Conservation (phyloP, 164 flowering plant species). For the Platanus orientalis region DNA sequence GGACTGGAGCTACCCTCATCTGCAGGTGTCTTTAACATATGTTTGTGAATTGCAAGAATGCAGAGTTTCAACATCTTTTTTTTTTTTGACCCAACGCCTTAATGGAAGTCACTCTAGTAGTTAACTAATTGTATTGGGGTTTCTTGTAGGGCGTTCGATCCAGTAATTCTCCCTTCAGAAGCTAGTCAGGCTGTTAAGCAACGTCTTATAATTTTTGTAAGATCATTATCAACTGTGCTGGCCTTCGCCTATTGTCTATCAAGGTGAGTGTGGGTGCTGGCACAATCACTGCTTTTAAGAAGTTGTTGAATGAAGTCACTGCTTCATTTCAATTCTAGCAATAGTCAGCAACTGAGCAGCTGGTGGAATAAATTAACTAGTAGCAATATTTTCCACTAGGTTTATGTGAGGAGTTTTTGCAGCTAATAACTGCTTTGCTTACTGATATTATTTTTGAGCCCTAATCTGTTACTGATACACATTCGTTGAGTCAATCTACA, state of each 20-base stretch:
- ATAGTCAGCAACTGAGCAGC: not conserved
- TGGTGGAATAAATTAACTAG: not conserved
- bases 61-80: not conserved
- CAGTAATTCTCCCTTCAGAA: conserved; percentile 72
- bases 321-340: not conserved
- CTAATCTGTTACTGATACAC: not conserved
- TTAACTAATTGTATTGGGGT: conserved; percentile 3
- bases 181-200: conserved; percentile 79
- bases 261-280: conserved; percentile 38
- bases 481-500: no score
- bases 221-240: conserved; percentile 87
- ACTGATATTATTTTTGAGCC: not conserved
- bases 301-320: not conserved
- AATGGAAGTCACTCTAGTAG: not conserved
- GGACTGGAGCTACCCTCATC: conserved; percentile 78
- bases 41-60: not conserved
- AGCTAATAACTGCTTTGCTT: not conserved
- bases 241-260: conserved; percentile 87
- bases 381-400: not conserved
- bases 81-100: not conserved
- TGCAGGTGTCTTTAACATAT: conserved; percentile 60
- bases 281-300: not conserved
- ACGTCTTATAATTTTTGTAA: conserved; percentile 69
- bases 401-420: not conserved
- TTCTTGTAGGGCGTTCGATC: conserved; percentile 73